Base-by-base conservation (phyloP, 202 grass and related monocot species). In the Setaria italica region DNA sequence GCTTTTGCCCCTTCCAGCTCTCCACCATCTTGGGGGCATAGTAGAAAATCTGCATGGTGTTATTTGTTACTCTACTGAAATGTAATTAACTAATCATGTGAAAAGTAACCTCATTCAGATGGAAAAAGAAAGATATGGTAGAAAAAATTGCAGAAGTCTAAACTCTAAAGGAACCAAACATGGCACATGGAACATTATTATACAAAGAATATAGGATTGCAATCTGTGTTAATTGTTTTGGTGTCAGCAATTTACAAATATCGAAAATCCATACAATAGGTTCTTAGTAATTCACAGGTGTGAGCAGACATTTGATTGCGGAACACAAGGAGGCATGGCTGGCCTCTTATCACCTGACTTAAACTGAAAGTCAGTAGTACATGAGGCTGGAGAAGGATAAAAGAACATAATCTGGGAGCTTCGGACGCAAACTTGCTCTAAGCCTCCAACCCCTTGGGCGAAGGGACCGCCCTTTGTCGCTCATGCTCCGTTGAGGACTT, bases 1-100 rank as follows among this genome's bases (percentile, higher is more conserved):
- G 93, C 72, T 98, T 98, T 83, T 98, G 95, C 15, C 96, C 96
- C 82, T 99, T 99, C 96, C 93, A 99, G 58, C 96, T 95, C 88
- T 98, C 96, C 72, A 99, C 86, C 53, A 87, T 92, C 89, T 94
- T 99, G 50, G 96, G 91, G 65, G 96, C 96, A 90, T 99, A 95
- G 77, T 95, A 99, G 43, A 99, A 95, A 59, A 99, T 95, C 93
- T 98, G 88, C 81, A 88, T 16, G 76, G 60, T 72, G 42, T 3
- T 37, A 68, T 29, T 67, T 37, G 57, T 92, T 86, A 88, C 15
- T 73, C 29, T 39, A 72, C 3, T 70, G 6, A 41, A 81, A 77
- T 60, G 70, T 51, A 83, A 87, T 76, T 33, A 71, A 80, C 10
- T 21, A 74, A 74, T 45, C 19, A 48, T 63, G 39, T 39, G 33